Evolutionary conservation across 2,329 filamentous ascomycete species (phyloP).

Genomic region (Neurospora crassa): DNA sequence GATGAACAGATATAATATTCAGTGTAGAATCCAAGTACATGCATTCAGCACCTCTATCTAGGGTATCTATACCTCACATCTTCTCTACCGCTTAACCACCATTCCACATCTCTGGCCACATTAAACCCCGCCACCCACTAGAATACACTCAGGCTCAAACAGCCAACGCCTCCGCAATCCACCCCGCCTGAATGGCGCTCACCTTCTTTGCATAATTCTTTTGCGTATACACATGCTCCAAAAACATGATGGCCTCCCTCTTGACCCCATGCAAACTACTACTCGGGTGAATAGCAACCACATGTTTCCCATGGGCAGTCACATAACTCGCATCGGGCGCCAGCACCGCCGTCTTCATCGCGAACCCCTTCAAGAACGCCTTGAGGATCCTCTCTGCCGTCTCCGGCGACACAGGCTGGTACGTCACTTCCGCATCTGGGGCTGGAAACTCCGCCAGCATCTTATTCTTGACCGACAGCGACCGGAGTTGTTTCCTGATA

Average conservation of each 20-base stretch:
- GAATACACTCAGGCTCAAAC: too few relatives aligned
- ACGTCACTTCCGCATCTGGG: conserved; percentile 44
- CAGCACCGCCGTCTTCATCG: conserved; percentile 49
- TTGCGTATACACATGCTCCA: conserved; percentile 57
- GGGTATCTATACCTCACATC: too few relatives aligned
- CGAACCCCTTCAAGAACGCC: conserved; percentile 54
- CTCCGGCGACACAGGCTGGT: conserved; percentile 44
- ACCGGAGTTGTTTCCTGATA: conserved; percentile 51
- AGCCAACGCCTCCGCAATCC: conserved; percentile 45
- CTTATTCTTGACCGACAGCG: conserved; percentile 40
- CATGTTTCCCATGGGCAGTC: conserved; percentile 49
- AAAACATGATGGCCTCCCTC: conserved; percentile 58
- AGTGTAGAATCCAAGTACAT: too few relatives aligned
- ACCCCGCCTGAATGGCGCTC: conserved; percentile 48
- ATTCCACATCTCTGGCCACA: too few relatives aligned
- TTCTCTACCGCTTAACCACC: too few relatives aligned
- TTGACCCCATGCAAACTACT: conserved; percentile 55
- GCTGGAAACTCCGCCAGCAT: conserved; percentile 21
- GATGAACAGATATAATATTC: too few relatives aligned
- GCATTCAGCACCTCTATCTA: too few relatives aligned
- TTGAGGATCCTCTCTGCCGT: conserved; percentile 44
- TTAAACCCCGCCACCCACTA: too few relatives aligned
- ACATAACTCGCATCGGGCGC: conserved; percentile 52
- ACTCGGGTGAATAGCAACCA: conserved; percentile 52
- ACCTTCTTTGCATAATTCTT: conserved; percentile 61